Percentiles rank a stretch among this genome's conserved stretches.
Conservation (phyloP, 2,329 filamentous ascomycete species). For the Gyromitra esculenta region DNA sequence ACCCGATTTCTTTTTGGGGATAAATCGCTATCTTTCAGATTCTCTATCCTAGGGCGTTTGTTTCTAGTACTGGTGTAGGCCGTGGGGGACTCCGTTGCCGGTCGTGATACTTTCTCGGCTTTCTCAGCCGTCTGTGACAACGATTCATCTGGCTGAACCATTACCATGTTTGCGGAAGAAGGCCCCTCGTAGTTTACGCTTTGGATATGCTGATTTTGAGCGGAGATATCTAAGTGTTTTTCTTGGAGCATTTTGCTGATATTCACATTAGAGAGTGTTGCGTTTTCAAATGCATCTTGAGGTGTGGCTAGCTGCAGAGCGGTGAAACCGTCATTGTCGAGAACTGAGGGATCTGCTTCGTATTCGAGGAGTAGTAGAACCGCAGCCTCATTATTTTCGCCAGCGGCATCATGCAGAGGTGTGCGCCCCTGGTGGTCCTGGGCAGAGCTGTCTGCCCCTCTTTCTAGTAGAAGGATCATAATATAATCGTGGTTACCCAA, state of each 20-base stretch:
- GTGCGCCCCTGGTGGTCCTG: background rate
- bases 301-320: slow-evolving; percentile 15
- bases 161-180: background rate
- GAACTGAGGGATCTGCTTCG: background rate
- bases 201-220: no score
- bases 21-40: background rate
- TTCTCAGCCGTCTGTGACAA: no score
- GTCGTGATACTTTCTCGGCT: no score
- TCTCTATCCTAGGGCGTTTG: background rate
- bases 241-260: no score
- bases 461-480: background rate
- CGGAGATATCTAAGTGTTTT: no score
- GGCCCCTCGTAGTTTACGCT: no score
- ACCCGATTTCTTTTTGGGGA: background rate
- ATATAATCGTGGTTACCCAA: background rate
- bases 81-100: no score
- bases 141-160: background rate
- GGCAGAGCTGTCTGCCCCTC: background rate
- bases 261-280: background rate
- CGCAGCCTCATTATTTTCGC: background rate
- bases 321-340: background rate
- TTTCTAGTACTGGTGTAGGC: background rate
- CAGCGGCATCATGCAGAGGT: slow-evolving; percentile 1
- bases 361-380: slow-evolving; percentile 4
- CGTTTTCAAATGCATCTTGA: background rate